Conservation (phyloP, 169 alveolate species). For the Cryptosporidium ryanae region DNA sequence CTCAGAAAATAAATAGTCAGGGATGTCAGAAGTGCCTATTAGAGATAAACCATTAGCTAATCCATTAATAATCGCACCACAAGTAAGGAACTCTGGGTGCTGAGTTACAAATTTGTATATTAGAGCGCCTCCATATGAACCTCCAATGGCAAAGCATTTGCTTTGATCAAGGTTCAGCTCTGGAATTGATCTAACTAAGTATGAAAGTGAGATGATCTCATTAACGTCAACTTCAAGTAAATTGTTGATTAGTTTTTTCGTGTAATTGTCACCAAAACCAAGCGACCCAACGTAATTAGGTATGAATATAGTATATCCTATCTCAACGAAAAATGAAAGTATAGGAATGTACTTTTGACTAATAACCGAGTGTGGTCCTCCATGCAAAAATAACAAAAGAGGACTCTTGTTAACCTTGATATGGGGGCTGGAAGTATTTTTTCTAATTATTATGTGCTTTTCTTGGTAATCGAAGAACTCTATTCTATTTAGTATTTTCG, state of each 20-base stretch:
- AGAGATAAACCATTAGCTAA: conserved; percentile 30
- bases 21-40: conserved; percentile 43
- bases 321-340: conserved; percentile 10
- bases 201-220: conserved; percentile 9
- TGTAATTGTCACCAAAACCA: conserved; percentile 63
- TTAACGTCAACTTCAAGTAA: conserved; percentile 17
- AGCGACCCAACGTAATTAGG: conserved; percentile 52
- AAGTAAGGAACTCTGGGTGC: conserved; percentile 16
- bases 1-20: conserved; percentile 47
- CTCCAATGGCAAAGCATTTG: conserved; percentile 60
- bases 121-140: conserved; percentile 66
- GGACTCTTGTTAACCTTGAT: conserved; percentile 16
- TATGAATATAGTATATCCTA: conserved; percentile 42
- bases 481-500: conserved; percentile 1
- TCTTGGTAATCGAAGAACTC: conserved; percentile 14
- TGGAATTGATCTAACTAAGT: conserved; percentile 1
- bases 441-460: conserved; percentile 31
- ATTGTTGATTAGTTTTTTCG: conserved; percentile 8
- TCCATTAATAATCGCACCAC: conserved; percentile 34
- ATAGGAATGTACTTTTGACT: neutral
- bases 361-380: conserved; percentile 58
- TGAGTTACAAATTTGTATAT: neutral
- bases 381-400: conserved; percentile 25
- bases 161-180: conserved; percentile 24
- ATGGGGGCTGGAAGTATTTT: neutral